Conservation (phyloP, 1,139 yeast genomes). For the Geotrichum bryndzae region DNA sequence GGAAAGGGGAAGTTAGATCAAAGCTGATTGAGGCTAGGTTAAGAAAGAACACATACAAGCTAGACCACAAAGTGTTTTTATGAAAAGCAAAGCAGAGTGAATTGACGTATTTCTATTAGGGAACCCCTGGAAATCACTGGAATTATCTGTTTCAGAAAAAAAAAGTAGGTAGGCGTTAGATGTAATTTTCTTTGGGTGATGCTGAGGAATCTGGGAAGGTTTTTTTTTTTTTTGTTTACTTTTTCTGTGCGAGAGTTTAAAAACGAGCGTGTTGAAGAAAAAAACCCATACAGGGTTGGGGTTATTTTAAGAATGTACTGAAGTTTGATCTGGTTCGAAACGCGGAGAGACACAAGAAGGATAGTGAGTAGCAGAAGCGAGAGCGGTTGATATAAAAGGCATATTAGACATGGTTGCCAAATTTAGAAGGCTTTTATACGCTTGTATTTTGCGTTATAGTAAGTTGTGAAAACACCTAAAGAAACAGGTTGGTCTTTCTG, state of each 20-base stretch:
- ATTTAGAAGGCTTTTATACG: too few species aligned
- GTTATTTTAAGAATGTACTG: background rate
- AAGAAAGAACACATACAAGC: background rate
- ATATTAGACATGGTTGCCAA: too few species aligned
- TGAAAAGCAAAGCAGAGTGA: background rate
- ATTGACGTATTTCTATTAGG: background rate
- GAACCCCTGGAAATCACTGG: background rate
- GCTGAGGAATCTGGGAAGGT: background rate
- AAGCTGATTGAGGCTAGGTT: background rate
- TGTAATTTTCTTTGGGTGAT: background rate
- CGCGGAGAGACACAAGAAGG: background rate
- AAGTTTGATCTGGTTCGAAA: background rate
- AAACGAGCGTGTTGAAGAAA: background rate
- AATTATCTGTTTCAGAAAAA: background rate
- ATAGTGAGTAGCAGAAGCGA: background rate
- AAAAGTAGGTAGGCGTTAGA: background rate
- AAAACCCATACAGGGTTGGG: background rate
- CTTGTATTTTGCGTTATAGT: too few species aligned
- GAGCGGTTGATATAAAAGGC: background rate
- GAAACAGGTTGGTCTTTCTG: background rate
- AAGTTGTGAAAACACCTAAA: too few species aligned
- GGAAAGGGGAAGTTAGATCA: conserved; percentile 5
- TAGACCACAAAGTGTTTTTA: background rate
- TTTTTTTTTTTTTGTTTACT: background rate
- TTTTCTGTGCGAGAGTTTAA: background rate